Conservation (phyloP, 345 rosid genomes). For the Moricandia arvensis region DNA sequence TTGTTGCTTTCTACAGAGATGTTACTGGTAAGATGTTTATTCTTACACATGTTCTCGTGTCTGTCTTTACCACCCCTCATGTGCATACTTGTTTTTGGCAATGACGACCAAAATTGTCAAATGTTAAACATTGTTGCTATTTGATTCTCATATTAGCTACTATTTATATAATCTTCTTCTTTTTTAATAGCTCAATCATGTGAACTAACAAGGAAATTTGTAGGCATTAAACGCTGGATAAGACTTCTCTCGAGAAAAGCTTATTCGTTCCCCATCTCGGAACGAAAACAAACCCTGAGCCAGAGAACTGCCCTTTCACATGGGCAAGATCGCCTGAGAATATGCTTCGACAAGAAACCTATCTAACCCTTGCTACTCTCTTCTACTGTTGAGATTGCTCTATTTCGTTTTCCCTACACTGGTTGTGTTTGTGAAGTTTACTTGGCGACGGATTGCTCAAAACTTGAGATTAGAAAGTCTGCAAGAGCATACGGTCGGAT, state of each 20-base stretch:
- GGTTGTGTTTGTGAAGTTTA: slow-evolving; percentile 39
- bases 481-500: slow-evolving; percentile 62
- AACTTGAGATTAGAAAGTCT: slow-evolving; percentile 57
- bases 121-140: not conserved
- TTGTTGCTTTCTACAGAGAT: slow-evolving; percentile 64
- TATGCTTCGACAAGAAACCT: slow-evolving; percentile 77
- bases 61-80: not conserved
- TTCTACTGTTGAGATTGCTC: slow-evolving; percentile 63
- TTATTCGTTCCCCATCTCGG: slow-evolving; percentile 44
- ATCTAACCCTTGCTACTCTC: slow-evolving; percentile 63
- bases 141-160: not conserved
- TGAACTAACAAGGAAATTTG: slow-evolving; percentile 17
- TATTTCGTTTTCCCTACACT: slow-evolving; percentile 57
- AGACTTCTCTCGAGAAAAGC: slow-evolving; percentile 42
- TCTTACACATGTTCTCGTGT: not conserved
- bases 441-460: slow-evolving; percentile 51
- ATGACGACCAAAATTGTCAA: not conserved
- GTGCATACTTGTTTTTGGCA: not conserved
- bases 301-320: slow-evolving; percentile 84
- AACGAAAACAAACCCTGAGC: slow-evolving; percentile 50
- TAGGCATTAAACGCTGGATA: slow-evolving; percentile 45
- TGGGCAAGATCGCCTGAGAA: slow-evolving; percentile 99
- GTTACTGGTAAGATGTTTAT: slow-evolving; percentile 63
- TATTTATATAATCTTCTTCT: not conserved
- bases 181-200: not conserved